phyloP scores from a whole-genome alignment of 257 asterid species.

The Echites panduratus region DNA sequence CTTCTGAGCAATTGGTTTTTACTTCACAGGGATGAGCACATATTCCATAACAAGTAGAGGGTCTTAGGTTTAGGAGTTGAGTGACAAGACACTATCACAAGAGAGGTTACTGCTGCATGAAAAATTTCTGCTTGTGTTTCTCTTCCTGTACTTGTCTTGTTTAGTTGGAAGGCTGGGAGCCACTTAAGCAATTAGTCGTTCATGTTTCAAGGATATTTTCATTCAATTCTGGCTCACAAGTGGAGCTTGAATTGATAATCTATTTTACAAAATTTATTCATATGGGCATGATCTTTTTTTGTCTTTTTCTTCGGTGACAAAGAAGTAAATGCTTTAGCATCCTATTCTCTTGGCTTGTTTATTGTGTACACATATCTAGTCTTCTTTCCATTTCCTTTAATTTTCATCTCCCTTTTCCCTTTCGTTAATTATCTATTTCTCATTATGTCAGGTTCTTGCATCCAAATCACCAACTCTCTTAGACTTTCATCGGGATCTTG shows the following conservation, averaged over 20 bases:
- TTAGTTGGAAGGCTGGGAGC: background rate
- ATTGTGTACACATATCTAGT: background rate
- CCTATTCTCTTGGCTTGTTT: background rate
- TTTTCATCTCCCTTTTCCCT: background rate
- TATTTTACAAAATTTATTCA: background rate
- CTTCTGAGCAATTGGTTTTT: background rate
- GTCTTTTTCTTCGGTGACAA: background rate
- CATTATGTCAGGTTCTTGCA: constrained; percentile 66
- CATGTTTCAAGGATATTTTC: background rate
- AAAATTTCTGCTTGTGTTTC: background rate
- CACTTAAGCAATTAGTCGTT: background rate
- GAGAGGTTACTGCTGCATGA: background rate
- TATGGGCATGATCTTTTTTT: background rate
- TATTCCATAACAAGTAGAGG: background rate
- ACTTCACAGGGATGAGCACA: background rate
- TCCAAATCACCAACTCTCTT: constrained; percentile 62
- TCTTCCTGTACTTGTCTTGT: background rate
- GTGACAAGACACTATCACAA: background rate
- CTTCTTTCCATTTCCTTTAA: constrained; percentile 3
- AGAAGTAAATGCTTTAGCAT: background rate
- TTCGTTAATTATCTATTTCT: constrained; percentile 10
- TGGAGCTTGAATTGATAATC: background rate
- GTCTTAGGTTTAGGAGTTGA: background rate
- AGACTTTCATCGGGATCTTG: constrained; percentile 65
- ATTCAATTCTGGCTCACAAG: background rate